Conservation (phyloP, 2,329 filamentous ascomycete species). For the Stagonosporopsis cucurbitacearum region DNA sequence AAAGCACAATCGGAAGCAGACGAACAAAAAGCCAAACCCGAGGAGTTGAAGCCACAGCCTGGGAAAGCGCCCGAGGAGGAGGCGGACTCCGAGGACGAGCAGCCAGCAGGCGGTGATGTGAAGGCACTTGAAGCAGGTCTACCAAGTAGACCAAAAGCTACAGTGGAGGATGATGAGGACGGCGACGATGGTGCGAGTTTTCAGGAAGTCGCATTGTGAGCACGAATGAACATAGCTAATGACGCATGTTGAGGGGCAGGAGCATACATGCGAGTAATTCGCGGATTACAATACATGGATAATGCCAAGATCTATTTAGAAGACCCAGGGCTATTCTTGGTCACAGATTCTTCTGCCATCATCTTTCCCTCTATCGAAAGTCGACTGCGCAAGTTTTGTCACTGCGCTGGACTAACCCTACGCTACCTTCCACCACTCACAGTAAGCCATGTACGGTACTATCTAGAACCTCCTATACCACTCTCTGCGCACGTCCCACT, state of each 20-base stretch:
- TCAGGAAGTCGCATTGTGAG: conserved; percentile 36
- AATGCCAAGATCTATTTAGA: neutral
- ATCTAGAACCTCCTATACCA: neutral
- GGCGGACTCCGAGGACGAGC: conserved; percentile 34
- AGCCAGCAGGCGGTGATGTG: conserved; percentile 27
- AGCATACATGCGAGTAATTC: neutral
- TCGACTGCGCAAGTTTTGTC: neutral
- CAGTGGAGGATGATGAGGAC: conserved; percentile 39
- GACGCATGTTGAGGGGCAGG: neutral
- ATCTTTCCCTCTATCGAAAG: neutral
- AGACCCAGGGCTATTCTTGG: neutral
- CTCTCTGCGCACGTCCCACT: neutral
- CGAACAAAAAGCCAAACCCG: conserved; percentile 46
- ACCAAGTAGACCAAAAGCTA: conserved; percentile 36
- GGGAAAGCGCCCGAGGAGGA: conserved; percentile 36
- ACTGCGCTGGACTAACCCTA: no score
- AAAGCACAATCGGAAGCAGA: conserved; percentile 35
- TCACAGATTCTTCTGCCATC: neutral
- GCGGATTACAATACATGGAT: neutral
- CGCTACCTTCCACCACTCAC: neutral
- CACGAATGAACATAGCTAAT: neutral
- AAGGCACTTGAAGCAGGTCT: conserved; percentile 40
- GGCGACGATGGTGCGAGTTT: conserved; percentile 43
- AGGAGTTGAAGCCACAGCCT: conserved; percentile 41
- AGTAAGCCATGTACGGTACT: neutral